Evolutionary conservation across 345 rosid genomes (phyloP), one percentile per base, ranked within the genome.

Genomic region (Arabis alpina): DNA sequence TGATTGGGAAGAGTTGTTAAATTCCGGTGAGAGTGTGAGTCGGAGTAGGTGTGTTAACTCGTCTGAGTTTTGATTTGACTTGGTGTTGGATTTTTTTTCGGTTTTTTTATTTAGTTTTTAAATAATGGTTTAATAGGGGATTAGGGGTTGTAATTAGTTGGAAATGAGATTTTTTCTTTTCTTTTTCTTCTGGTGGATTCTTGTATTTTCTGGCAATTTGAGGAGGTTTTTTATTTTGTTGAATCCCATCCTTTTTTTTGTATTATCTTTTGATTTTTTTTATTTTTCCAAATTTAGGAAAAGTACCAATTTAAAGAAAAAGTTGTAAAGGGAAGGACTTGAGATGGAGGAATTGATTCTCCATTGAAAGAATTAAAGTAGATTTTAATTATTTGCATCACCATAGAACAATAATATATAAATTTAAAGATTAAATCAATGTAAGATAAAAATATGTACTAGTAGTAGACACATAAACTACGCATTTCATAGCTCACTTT

Each of bases 1-100:
- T 62, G 85, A 89, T 71, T 93, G 98, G 98, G 96, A 89, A 68
- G 89, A 81, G 8, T 58, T 91, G 82, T 86, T 94, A 1, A 85
- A 86, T 41, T 80, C 88, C 45, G 87, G 77, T 14, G 64, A 74
- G 49, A 64, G 72, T 49, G 63, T 54, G 12, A 73, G 59, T 41
- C 86, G 73, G 25, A 73, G 44, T 69, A 75, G 62, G 68, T 16
- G 71, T 57, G 72, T 39, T 10, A 80, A 83, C 80, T 82, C 87
- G 71, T 71, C 89, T 79, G 82, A 79, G 81, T 80, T 79, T 59
- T 81, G 76, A 84, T 3, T 27, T 36, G 27, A 54, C 49, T 64
- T 62, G 68, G 47, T 5, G 7, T 68, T 62, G 32, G 54, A 74
- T 69, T 28, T 68, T 74, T 69, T 28, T 68, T 74, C 52, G 19